phyloP scores from a whole-genome alignment of 192 early-diverging fungal species.

The Backusella tarrabulga region DNA sequence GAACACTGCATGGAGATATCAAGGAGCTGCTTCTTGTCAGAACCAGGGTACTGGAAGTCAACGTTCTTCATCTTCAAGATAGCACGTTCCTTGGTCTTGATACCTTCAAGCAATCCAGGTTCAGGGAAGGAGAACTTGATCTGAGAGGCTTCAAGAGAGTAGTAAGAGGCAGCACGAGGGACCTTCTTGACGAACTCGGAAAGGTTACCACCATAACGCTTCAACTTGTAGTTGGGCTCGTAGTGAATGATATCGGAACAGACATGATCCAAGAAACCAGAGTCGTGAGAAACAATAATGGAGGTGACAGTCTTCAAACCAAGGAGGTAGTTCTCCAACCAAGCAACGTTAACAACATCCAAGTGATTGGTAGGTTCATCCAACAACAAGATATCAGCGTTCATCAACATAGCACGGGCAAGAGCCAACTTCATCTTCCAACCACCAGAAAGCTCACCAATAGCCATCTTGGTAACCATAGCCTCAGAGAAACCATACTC shows the following conservation, averaged over 20 bases:
- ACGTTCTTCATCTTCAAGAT: conserved; percentile 76
- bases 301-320: conserved; percentile 72
- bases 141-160: conserved; percentile 64
- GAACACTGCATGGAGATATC: conserved; percentile 66
- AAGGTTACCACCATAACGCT: conserved; percentile 77
- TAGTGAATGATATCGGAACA: conserved; percentile 87
- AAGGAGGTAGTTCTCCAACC: conserved; percentile 70
- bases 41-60: conserved; percentile 71
- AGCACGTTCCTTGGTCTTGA: conserved; percentile 74
- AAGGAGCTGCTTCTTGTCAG: conserved; percentile 51
- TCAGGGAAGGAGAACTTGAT: conserved; percentile 72
- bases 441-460: conserved; percentile 79
- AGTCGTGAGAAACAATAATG: conserved; percentile 88
- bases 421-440: conserved; percentile 92
- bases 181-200: conserved; percentile 76
- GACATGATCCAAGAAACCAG: conserved; percentile 77
- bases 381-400: conserved; percentile 81
- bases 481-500: conserved; percentile 69
- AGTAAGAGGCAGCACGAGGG: conserved; percentile 78
- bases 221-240: conserved; percentile 69
- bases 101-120: conserved; percentile 72
- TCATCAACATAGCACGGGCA: conserved; percentile 82
- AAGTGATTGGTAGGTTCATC: conserved; percentile 90
- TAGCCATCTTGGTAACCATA: conserved; percentile 58
- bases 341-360: conserved; percentile 63